These are phyloP conservation scores for Polyplosphaeria fusca DNA, from an alignment of 495 filamentous ascomycete genomes.

Conservation along the genomic window DNA sequence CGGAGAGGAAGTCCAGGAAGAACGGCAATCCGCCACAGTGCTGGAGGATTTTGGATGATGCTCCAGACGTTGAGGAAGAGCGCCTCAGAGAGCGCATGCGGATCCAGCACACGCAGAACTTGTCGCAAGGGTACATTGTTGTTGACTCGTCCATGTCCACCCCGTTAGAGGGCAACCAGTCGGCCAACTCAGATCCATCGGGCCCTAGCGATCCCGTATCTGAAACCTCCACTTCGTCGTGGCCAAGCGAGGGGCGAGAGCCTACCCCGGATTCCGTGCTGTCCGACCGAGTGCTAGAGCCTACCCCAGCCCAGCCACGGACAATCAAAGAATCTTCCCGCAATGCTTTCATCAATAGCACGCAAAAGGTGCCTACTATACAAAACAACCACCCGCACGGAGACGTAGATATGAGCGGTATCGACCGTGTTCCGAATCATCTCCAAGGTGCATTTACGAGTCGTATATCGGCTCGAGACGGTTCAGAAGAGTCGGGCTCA, in stretches of 20 bases:
- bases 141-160: constrained; percentile 15
- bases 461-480: constrained; percentile 33
- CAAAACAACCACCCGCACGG: neutral
- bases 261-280: constrained; percentile 6
- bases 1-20: constrained; percentile 41
- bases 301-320: constrained; percentile 24
- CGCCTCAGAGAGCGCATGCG: constrained; percentile 29
- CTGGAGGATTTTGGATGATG: constrained; percentile 60
- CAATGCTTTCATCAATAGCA: constrained; percentile 41
- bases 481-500: constrained; percentile 34
- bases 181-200: constrained; percentile 5
- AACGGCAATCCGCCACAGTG: constrained; percentile 48
- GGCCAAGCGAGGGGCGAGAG: constrained; percentile 5
- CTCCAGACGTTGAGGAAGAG: constrained; percentile 45
- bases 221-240: constrained; percentile 15
- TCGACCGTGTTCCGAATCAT: constrained; percentile 6
- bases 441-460: neutral
- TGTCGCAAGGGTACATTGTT: constrained; percentile 32
- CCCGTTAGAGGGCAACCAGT: constrained; percentile 17
- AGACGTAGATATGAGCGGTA: constrained; percentile 28
- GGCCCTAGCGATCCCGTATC: constrained; percentile 1
- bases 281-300: constrained; percentile 1
- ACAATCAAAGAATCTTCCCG: constrained; percentile 30
- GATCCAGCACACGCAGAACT: constrained; percentile 30
- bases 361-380: constrained; percentile 30